These are phyloP conservation scores for Daldinia loculata DNA, from an alignment of 495 filamentous ascomycete species.

Conservation along the genomic window DNA sequence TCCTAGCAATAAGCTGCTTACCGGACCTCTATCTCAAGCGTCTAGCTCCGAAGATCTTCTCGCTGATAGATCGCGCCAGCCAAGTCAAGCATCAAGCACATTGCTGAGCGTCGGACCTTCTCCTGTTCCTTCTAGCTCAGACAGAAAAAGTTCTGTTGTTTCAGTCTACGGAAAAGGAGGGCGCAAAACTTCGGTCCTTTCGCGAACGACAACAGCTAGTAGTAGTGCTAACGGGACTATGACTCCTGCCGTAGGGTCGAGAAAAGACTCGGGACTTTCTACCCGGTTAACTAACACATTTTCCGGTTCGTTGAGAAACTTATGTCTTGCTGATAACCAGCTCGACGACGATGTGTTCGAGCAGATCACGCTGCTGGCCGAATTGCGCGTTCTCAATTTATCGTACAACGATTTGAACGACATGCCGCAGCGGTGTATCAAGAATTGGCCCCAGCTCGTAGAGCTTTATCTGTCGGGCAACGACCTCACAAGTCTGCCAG, in stretches of 20 bases:
- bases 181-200: slow-evolving; percentile 85
- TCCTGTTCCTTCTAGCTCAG: slow-evolving; percentile 64
- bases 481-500: slow-evolving; percentile 87
- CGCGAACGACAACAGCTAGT: slow-evolving; percentile 62
- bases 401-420: slow-evolving; percentile 96
- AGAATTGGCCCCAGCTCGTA: slow-evolving; percentile 83
- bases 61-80: slow-evolving; percentile 76
- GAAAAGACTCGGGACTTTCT: slow-evolving; percentile 90
- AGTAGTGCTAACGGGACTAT: slow-evolving; percentile 56
- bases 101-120: slow-evolving; percentile 78
- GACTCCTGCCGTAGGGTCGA: slow-evolving; percentile 61
- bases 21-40: slow-evolving; percentile 62
- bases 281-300: slow-evolving; percentile 81
- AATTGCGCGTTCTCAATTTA: slow-evolving; percentile 88
- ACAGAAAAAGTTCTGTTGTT: slow-evolving; percentile 82
- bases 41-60: slow-evolving; percentile 81
- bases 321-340: slow-evolving; percentile 93
- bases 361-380: slow-evolving; percentile 81
- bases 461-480: slow-evolving; percentile 97
- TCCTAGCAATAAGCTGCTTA: slow-evolving; percentile 60
- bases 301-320: slow-evolving; percentile 78
- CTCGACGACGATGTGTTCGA: slow-evolving; percentile 94
- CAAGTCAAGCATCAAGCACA: slow-evolving; percentile 83
- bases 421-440: slow-evolving; percentile 85
- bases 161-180: slow-evolving; percentile 78